phyloP scores from a whole-genome alignment of 306 rosid species.

The Amphicarpaea edgeworthii region DNA sequence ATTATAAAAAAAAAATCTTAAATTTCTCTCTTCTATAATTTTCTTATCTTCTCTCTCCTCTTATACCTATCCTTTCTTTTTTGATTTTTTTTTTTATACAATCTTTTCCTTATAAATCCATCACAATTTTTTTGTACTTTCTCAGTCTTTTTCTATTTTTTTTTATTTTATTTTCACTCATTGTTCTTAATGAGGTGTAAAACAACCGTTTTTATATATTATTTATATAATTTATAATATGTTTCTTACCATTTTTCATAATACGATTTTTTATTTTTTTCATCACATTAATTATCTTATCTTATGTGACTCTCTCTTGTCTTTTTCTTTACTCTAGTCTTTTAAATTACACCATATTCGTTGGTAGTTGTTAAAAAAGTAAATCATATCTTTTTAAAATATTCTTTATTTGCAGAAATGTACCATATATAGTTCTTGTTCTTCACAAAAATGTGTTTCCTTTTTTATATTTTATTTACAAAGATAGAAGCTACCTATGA shows the following conservation, averaged over 20 bases:
- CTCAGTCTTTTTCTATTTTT: no score
- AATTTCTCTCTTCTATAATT: no score
- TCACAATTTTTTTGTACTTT: no score
- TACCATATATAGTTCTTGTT: neutral
- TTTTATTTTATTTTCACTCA: neutral
- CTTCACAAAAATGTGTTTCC: no score
- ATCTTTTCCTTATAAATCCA: no score
- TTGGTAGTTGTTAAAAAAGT: no score
- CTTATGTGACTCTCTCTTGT: no score
- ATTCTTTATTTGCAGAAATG: neutral
- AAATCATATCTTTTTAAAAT: neutral
- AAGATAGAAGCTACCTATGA: neutral
- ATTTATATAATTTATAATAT: neutral
- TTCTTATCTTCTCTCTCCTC: neutral
- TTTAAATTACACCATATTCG: neutral
- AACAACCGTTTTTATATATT: no score
- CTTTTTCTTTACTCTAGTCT: neutral
- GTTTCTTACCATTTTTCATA: neutral
- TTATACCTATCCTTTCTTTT: no score
- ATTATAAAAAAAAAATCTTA: no score
- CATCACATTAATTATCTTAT: neutral
- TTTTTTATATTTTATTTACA: no score
- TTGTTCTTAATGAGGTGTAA: neutral
- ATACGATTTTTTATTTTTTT: neutral
- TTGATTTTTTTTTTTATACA: neutral